Percentiles rank a stretch among this genome's conserved stretches.
Conservation (phyloP, 73 alveolate genomes). For the Paramecium sonneborni region DNA sequence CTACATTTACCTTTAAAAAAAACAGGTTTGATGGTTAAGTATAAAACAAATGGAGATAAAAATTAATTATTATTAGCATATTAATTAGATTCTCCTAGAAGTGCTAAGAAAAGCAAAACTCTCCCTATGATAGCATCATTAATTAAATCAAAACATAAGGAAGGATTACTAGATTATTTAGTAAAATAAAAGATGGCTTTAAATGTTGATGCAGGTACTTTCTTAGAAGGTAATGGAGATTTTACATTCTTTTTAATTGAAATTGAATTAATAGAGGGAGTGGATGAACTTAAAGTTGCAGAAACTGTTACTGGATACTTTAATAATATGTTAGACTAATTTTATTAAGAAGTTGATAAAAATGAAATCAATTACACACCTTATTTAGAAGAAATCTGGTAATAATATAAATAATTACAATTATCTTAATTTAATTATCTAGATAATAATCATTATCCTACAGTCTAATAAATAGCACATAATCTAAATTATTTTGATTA, state of each 20-base stretch:
- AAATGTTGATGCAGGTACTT: conserved; percentile 46
- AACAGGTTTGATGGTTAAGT: not conserved
- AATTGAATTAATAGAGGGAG: conserved; percentile 23
- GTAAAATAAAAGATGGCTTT: conserved; percentile 24
- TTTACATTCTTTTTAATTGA: conserved; percentile 27
- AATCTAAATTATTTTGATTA: conserved; percentile 29
- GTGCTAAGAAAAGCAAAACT: not conserved
- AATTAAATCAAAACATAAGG: conserved; percentile 29
- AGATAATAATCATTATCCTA: conserved; percentile 30
- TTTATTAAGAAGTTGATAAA: not conserved
- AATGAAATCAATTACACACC: conserved; percentile 13
- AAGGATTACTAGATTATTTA: conserved; percentile 40
- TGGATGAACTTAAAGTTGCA: not conserved
- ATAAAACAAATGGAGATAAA: conserved; percentile 26
- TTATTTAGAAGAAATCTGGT: conserved; percentile 18
- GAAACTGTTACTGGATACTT: conserved; percentile 49
- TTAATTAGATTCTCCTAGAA: not conserved
- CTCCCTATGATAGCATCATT: not conserved
- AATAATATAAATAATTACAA: not conserved
- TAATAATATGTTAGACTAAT: conserved; percentile 19
- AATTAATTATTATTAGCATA: not conserved
- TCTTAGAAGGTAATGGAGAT: conserved; percentile 51
- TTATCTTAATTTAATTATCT: not conserved
- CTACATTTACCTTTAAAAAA: not conserved
- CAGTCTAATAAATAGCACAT: conserved; percentile 32